A percentile compares a stretch with the other conserved stretches of the same genome.
Evolutionary conservation across 805 yeast species (phyloP).

Genomic region (Metschnikowia reukaufii): DNA sequence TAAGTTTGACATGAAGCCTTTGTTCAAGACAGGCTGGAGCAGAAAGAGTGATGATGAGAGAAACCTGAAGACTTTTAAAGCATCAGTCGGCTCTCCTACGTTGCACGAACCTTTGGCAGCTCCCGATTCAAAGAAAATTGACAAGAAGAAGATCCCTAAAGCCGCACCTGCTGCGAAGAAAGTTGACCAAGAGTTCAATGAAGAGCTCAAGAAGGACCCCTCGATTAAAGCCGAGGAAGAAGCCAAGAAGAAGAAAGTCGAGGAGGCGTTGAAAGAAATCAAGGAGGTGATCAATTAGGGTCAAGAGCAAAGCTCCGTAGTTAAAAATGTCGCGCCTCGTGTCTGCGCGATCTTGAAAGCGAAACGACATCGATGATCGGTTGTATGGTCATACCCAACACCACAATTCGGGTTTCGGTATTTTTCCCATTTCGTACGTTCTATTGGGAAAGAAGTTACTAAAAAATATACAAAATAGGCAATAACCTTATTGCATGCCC

Average conservation of each 20-base stretch:
- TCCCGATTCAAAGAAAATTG: conserved; percentile 16
- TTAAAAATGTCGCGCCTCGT: neutral
- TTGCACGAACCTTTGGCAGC: conserved; percentile 9
- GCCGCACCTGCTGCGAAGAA: conserved; percentile 45
- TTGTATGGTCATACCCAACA: no score
- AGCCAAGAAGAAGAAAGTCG: conserved; percentile 27
- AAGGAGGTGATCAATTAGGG: conserved; percentile 8
- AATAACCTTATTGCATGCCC: no score
- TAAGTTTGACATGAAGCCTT: conserved; percentile 51
- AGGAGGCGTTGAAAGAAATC: conserved; percentile 20
- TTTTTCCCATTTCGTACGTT: no score
- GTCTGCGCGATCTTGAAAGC: neutral
- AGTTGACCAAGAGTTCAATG: conserved; percentile 33
- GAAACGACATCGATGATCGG: neutral
- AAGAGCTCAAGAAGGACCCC: conserved; percentile 38
- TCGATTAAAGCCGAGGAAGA: conserved; percentile 29
- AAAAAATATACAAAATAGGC: no score
- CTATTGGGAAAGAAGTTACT: neutral
- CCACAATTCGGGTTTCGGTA: no score
- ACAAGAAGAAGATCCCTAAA: conserved; percentile 36
- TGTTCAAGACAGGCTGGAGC: conserved; percentile 63
- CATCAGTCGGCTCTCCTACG: conserved; percentile 15
- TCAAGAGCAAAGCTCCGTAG: neutral
- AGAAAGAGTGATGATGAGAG: conserved; percentile 33
- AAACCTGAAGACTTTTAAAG: conserved; percentile 10